These are phyloP conservation scores for Sanghuangporus weigelae DNA, from an alignment of 1,284 basidiomycete species.

Conservation along the genomic window DNA sequence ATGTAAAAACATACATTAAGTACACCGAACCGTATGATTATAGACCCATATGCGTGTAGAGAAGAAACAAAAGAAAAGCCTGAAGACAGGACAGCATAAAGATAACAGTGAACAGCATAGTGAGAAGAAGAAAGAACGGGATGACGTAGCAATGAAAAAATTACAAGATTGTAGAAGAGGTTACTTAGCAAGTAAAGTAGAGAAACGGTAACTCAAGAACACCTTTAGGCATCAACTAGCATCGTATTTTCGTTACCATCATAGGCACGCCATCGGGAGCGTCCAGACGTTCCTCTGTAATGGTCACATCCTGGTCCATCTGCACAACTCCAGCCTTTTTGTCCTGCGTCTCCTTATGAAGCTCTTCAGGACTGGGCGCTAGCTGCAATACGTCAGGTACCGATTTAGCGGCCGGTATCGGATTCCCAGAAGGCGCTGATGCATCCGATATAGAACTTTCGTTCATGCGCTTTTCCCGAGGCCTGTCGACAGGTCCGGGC, in stretches of 20 bases:
- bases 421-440: not conserved
- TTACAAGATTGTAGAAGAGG: too few relatives aligned
- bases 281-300: not conserved
- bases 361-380: not conserved
- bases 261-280: not conserved
- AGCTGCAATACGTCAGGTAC: slow-evolving; percentile 4
- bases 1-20: too few relatives aligned
- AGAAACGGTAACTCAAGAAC: not conserved
- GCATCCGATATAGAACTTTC: not conserved
- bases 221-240: not conserved
- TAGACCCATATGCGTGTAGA: not conserved
- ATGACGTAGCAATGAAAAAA: too few relatives aligned
- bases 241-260: not conserved
- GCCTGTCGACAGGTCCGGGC: not conserved
- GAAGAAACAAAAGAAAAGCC: too few relatives aligned
- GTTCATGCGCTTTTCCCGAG: not conserved
- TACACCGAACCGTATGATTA: not conserved
- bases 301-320: not conserved
- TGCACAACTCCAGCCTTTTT: not conserved
- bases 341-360: not conserved
- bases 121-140: too few relatives aligned
- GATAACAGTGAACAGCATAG: not conserved
- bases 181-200: not conserved
- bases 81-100: not conserved
- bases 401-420: not conserved